Evolutionary conservation across 78 protist genomes (phyloP).

Genomic region (Dictyostelium brefeldianum): DNA sequence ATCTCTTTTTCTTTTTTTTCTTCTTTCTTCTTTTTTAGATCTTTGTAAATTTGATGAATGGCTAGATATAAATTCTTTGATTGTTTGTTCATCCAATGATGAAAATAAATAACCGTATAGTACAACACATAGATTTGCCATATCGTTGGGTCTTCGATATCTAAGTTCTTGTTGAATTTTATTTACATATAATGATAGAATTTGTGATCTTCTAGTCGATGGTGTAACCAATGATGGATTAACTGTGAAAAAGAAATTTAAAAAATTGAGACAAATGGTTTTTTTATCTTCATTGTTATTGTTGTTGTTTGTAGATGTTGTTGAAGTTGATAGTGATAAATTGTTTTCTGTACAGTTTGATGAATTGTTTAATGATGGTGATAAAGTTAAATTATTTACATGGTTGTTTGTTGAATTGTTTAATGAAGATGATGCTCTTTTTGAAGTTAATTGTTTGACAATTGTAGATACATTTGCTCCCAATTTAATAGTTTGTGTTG

Average conservation of each 20-base stretch:
- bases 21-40: constrained; percentile 49
- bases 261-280: constrained; percentile 14
- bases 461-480: constrained; percentile 24
- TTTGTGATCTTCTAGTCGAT: constrained; percentile 36
- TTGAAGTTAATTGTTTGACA: constrained; percentile 17
- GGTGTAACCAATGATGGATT: constrained; percentile 35
- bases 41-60: constrained; percentile 29
- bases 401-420: not conserved
- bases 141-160: constrained; percentile 71
- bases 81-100: constrained; percentile 44
- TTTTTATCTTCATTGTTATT: constrained; percentile 65
- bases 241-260: constrained; percentile 52
- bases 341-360: not conserved
- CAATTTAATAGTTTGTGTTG: not conserved
- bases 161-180: constrained; percentile 65
- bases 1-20: constrained; percentile 54
- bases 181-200: constrained; percentile 69
- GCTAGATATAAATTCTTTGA: constrained; percentile 44
- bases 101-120: constrained; percentile 45
- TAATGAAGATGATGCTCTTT: not conserved
- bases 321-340: not conserved
- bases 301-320: constrained; percentile 1
- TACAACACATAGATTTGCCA: constrained; percentile 70
- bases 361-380: not conserved
- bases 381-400: constrained; percentile 20